Percentiles rank a stretch among this genome's conserved stretches.
phyloP scores from a whole-genome alignment of 768 basidiomycete genomes.

The Coprinopsis cinerea region DNA sequence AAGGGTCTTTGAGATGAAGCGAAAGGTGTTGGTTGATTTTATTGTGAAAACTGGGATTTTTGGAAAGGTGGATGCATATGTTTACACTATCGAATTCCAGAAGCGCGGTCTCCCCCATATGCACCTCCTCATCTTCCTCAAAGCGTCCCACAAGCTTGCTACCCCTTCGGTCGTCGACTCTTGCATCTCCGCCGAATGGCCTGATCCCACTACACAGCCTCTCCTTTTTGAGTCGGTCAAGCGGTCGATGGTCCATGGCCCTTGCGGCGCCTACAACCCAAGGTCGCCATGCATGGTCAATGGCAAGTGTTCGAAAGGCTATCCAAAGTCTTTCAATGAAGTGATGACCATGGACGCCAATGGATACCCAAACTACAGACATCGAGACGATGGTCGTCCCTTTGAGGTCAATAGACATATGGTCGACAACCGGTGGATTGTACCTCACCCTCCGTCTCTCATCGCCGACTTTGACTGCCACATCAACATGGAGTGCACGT shows the following conservation, averaged over 20 bases:
- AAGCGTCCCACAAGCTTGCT: constrained; percentile 24
- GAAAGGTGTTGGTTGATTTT: constrained; percentile 26
- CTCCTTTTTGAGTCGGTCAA: constrained; percentile 34
- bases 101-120: constrained; percentile 51
- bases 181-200: constrained; percentile 35
- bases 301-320: constrained; percentile 36
- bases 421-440: constrained; percentile 35
- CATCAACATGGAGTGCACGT: constrained; percentile 43
- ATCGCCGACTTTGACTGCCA: constrained; percentile 34
- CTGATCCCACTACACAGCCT: constrained; percentile 33
- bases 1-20: constrained; percentile 40
- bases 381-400: constrained; percentile 28
- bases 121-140: constrained; percentile 43
- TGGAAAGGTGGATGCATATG: constrained; percentile 35
- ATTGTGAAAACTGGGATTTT: constrained; percentile 33
- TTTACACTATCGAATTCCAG: constrained; percentile 55
- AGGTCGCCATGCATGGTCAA: constrained; percentile 36
- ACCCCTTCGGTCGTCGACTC: constrained; percentile 33
- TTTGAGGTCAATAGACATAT: constrained; percentile 17
- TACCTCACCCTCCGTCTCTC: constrained; percentile 35
- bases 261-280: constrained; percentile 32
- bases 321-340: constrained; percentile 32
- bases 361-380: constrained; percentile 34
- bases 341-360: constrained; percentile 30
- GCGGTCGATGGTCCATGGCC: constrained; percentile 42